Base-by-base conservation (phyloP, 306 rosid species). In the Luffa acutangula region DNA sequence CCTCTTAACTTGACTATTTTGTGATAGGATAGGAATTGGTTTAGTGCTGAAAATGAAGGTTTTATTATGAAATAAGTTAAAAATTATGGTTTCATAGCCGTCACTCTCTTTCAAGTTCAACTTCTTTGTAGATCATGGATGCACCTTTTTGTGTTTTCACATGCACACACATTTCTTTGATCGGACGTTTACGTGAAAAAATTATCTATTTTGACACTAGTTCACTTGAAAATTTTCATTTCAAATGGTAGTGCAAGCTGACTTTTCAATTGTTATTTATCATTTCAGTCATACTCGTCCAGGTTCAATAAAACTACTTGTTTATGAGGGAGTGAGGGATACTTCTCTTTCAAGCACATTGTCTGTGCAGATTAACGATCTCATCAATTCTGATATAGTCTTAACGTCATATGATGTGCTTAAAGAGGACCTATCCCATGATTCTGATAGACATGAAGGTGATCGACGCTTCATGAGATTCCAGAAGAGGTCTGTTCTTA, bases 391-490 rank as follows among this genome's bases (percentile, higher is more conserved):
- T 75, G 97, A 95, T 85, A 87, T 95, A 80, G 97, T 95, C 39
- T 41, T 95, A 79, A 95, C 98, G 60, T 89, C 98, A 20, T 95
- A 95, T 82, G 97, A 95, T 80, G 92, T 90, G 82, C 98, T 92
- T 83, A 95, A 88, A 83, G 97, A 90, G 85, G 97, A 95, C 81
- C 85, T 93, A 54, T 91, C 97, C 59, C 98, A 92, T 76, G 98
- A 95, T 79, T 92, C 89, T 79, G 97, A 95, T 85, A 89, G 98
- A 89, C 96, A 91, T 80, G 90, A 85, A 84, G 98, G 98, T 64
- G 98, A 95, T 84, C 85, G 98, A 0, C 93, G 91, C 82, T 73
- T 93, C 67, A 80, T 95, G 90, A 92, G 98, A 86, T 91, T 95
- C 84, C 96, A 91, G 42, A 95, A 92, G 85, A 95, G 98, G 98